Conservation (phyloP, 768 basidiomycete genomes). For the Tricholoma bakamatsutake region DNA sequence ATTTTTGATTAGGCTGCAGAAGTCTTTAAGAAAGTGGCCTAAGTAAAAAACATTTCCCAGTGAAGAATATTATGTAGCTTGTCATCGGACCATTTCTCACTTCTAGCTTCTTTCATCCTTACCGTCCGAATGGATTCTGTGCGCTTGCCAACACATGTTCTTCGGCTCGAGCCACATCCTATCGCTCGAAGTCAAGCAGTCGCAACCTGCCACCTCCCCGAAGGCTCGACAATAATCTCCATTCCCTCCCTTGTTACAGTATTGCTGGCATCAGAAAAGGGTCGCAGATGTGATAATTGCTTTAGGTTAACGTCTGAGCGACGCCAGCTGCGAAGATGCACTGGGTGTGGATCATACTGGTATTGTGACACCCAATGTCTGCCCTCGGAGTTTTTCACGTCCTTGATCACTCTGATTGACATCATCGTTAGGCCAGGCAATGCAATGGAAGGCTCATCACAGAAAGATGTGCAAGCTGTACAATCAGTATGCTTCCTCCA, state of each 20-base stretch:
- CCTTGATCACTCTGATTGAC: neutral
- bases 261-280: constrained; percentile 52
- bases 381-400: constrained; percentile 13
- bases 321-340: constrained; percentile 46
- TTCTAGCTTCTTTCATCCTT: constrained; percentile 1
- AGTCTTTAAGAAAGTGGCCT: too few relatives aligned
- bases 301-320: constrained; percentile 29
- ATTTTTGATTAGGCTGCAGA: too few relatives aligned
- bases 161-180: constrained; percentile 38
- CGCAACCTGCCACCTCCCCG: constrained; percentile 28
- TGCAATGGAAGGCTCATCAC: constrained; percentile 64
- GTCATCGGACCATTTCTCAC: too few relatives aligned
- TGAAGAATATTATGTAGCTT: too few relatives aligned
- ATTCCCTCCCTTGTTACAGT: constrained; percentile 39
- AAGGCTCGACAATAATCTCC: constrained; percentile 47
- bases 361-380: constrained; percentile 67
- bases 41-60: too few relatives aligned
- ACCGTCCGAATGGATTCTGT: neutral
- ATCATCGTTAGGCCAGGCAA: constrained; percentile 49
- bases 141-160: neutral
- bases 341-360: constrained; percentile 65
- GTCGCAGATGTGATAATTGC: constrained; percentile 63
- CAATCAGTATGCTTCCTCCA: constrained; percentile 40
- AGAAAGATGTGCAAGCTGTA: constrained; percentile 61
- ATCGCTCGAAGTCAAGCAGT: constrained; percentile 48